Evolutionary conservation across 495 filamentous ascomycete genomes (phyloP).

Genomic region (Daldinia childiae): DNA sequence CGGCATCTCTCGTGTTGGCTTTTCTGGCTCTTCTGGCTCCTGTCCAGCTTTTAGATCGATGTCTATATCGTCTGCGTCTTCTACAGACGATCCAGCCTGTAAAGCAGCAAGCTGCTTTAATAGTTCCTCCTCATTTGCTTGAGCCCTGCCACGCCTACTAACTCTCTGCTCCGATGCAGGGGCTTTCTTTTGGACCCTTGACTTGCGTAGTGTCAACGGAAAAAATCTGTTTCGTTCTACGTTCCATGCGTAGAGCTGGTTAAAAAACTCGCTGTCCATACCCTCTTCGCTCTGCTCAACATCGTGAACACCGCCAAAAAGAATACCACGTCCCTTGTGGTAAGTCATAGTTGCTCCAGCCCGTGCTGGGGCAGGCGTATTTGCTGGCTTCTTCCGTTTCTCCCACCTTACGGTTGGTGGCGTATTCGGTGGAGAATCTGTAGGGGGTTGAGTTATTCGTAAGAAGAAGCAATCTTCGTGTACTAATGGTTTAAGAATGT

Average conservation of each 20-base stretch:
- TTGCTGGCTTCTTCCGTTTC: conserved; percentile 88
- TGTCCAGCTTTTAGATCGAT: conserved; percentile 54
- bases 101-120: conserved; percentile 83
- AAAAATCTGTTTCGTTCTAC: conserved; percentile 95
- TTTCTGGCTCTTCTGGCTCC: conserved; percentile 59
- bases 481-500: conserved; percentile 81
- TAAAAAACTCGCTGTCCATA: conserved; percentile 96
- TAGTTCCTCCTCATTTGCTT: conserved; percentile 89
- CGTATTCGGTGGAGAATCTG: conserved; percentile 68
- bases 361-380: conserved; percentile 81
- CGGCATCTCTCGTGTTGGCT: conserved; percentile 61
- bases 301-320: conserved; percentile 95
- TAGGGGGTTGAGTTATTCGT: conserved; percentile 74
- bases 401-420: conserved; percentile 87
- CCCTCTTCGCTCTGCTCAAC: conserved; percentile 93
- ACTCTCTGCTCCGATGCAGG: conserved; percentile 62
- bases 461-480: conserved; percentile 97
- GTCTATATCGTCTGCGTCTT: conserved; percentile 66
- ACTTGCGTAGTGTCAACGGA: conserved; percentile 76
- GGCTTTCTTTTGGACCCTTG: conserved; percentile 67
- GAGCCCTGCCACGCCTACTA: conserved; percentile 73
- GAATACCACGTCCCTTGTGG: conserved; percentile 90
- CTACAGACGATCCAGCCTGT: conserved; percentile 71
- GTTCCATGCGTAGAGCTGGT: conserved; percentile 87
- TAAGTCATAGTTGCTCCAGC: conserved; percentile 91